Percentiles rank a stretch among this genome's conserved stretches.
These are phyloP conservation scores for Rhizoctonia solani DNA, from an alignment of 1,284 basidiomycete genomes.

Conservation along the genomic window DNA sequence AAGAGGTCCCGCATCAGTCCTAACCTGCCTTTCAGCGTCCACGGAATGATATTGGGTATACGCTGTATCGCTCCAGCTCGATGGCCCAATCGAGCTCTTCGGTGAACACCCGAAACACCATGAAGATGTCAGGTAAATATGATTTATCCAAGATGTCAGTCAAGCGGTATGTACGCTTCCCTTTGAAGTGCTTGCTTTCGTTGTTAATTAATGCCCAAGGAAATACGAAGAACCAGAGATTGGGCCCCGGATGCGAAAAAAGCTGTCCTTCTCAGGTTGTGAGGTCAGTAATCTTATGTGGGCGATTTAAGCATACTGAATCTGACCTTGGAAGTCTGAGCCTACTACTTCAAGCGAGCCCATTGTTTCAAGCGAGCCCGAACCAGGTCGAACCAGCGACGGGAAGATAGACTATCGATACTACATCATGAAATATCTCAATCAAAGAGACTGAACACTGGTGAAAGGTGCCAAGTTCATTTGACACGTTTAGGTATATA, in stretches of 20 bases:
- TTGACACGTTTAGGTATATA: not conserved
- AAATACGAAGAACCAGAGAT: not conserved
- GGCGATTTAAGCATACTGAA: too few relatives aligned
- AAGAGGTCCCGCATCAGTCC: not conserved
- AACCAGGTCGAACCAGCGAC: conserved; percentile 5
- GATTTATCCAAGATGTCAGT: not conserved
- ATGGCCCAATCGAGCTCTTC: not conserved
- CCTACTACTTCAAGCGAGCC: too few relatives aligned
- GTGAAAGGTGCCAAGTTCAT: not conserved
- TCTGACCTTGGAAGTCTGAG: not conserved
- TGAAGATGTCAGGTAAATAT: not conserved
- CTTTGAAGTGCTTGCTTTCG: not conserved
- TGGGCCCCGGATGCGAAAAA: not conserved
- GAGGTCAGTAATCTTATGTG: too few relatives aligned
- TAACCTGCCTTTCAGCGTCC: not conserved
- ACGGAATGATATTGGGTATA: not conserved
- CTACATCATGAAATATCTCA: conserved; percentile 6
- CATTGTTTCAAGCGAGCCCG: too few relatives aligned
- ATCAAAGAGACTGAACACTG: not conserved
- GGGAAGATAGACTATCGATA: conserved; percentile 21
- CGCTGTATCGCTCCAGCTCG: not conserved
- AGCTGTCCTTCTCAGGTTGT: too few relatives aligned
- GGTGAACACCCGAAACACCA: not conserved
- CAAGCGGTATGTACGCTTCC: not conserved
- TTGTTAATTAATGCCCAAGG: not conserved